Conservation (phyloP, 2,329 filamentous ascomycete species). For the Alternaria infectoria region DNA sequence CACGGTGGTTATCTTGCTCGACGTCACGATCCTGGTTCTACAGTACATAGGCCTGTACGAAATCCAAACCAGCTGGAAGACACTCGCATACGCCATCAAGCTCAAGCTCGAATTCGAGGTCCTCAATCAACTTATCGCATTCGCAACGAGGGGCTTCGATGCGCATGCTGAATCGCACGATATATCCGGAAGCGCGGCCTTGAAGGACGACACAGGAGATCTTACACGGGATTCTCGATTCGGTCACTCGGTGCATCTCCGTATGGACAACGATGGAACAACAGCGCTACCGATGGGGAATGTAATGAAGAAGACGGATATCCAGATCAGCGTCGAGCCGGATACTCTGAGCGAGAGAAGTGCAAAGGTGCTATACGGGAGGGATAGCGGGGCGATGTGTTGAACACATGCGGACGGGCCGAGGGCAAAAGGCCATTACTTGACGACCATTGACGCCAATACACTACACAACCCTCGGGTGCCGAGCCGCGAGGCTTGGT, state of each 20-base stretch:
- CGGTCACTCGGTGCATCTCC: slow-evolving; percentile 16
- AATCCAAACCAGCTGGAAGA: slow-evolving; percentile 43
- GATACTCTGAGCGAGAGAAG: neutral
- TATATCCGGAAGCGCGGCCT: neutral
- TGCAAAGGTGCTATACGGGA: neutral
- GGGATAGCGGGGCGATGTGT: neutral
- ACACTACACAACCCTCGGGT: neutral
- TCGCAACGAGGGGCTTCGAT: slow-evolving; percentile 16
- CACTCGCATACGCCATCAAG: slow-evolving; percentile 52
- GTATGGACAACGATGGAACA: slow-evolving; percentile 18
- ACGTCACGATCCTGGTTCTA: slow-evolving; percentile 48
- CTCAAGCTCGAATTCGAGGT: slow-evolving; percentile 62
- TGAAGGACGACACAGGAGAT: neutral
- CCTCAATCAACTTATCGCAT: slow-evolving; percentile 48
- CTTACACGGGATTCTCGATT: neutral
- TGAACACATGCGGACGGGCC: neutral
- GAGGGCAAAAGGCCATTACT: neutral
- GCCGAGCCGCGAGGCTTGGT: neutral
- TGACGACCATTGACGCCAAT: neutral
- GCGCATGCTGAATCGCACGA: neutral
- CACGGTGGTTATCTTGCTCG: slow-evolving; percentile 48
- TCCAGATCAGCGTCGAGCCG: slow-evolving; percentile 19
- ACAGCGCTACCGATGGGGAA: slow-evolving; percentile 1
- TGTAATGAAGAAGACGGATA: slow-evolving; percentile 28
- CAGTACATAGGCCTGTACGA: slow-evolving; percentile 44